A percentile compares a stretch with the other conserved stretches of the same genome.
Evolutionary conservation across 2,329 filamentous ascomycete species (phyloP).

Genomic region (Colletotrichum magnum): DNA sequence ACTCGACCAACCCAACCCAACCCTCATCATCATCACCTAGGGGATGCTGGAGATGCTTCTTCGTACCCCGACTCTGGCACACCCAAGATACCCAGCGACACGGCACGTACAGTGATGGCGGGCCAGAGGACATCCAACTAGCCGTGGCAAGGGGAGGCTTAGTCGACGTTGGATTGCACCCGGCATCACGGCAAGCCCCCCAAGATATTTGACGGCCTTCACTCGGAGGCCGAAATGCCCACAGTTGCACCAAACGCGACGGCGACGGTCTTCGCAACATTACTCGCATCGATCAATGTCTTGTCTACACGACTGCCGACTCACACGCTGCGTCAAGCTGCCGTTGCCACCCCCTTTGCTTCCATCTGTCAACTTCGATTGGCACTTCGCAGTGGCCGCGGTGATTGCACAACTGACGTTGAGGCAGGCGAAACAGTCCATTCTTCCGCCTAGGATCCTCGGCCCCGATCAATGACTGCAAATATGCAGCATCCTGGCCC

Average conservation of each 20-base stretch:
- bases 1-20: not conserved
- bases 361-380: slow-evolving; percentile 6
- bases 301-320: not conserved
- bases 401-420: not conserved
- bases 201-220: slow-evolving; percentile 4
- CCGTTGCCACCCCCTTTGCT: not conserved
- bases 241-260: not conserved
- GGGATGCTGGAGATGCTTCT: slow-evolving; percentile 5
- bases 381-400: not conserved
- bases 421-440: slow-evolving; percentile 8
- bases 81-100: slow-evolving; percentile 7
- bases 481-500: slow-evolving; percentile 26
- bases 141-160: slow-evolving; percentile 24
- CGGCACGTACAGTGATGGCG: slow-evolving; percentile 7
- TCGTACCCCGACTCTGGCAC: slow-evolving; percentile 1
- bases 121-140: slow-evolving; percentile 16
- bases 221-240: slow-evolving; percentile 14
- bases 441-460: slow-evolving; percentile 16
- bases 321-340: not conserved
- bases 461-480: slow-evolving; percentile 19
- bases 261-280: not conserved
- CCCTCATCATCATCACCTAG: slow-evolving; percentile 2
- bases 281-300: not conserved
- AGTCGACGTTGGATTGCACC: slow-evolving; percentile 30
- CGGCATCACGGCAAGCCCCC: slow-evolving; percentile 25